A percentile compares a stretch with the other conserved stretches of the same genome.
Conservation (phyloP, 306 rosid genomes). For the Inga laurina region DNA sequence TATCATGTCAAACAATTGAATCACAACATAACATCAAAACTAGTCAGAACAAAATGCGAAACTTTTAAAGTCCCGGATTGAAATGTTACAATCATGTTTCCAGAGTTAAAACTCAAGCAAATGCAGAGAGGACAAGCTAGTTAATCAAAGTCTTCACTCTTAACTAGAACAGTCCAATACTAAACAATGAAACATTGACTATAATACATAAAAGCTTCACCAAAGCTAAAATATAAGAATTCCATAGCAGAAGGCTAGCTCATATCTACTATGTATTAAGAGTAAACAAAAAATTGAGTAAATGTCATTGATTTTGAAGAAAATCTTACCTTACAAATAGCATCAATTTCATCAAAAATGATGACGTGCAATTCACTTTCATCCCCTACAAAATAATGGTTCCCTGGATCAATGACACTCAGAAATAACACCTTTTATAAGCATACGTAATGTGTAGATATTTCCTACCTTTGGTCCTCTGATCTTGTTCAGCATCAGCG, state of each 20-base stretch:
- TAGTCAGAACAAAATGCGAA: constrained; percentile 18
- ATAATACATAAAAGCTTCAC: not conserved
- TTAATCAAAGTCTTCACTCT: not conserved
- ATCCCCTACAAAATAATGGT: constrained; percentile 61
- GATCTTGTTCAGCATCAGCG: constrained; percentile 98
- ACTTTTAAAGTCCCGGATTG: constrained; percentile 17
- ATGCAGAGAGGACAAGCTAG: not conserved
- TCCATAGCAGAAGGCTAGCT: not conserved
- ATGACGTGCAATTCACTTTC: constrained; percentile 97
- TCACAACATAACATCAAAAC: constrained; percentile 16
- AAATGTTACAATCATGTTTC: constrained; percentile 26
- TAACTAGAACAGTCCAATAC: not conserved
- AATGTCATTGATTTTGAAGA: not conserved
- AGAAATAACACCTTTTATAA: constrained; percentile 23
- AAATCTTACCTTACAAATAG: constrained; percentile 89
- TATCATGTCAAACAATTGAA: constrained; percentile 28
- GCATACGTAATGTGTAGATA: constrained; percentile 23
- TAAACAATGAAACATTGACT: not conserved
- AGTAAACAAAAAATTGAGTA: not conserved
- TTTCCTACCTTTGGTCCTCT: constrained; percentile 71
- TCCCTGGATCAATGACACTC: not conserved
- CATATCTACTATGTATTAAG: not conserved
- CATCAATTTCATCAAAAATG: constrained; percentile 98
- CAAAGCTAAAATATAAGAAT: not conserved
- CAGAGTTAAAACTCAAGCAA: constrained; percentile 1